Base-by-base conservation (phyloP, 345 rosid species). In the Eucalyptus tenuipes region DNA sequence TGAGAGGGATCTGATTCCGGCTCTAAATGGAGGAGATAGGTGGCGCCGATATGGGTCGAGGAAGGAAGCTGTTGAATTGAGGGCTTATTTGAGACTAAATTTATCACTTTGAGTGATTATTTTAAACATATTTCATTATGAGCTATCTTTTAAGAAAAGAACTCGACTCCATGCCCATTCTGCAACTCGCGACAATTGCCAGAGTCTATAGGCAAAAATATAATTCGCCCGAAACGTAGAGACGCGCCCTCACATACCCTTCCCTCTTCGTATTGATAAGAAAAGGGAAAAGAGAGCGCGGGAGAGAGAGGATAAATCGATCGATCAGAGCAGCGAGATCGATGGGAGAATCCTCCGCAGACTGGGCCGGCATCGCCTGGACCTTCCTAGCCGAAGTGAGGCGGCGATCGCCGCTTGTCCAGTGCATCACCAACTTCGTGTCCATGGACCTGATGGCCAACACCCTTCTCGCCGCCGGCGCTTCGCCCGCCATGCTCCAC, bases 401-500 rank as follows among this genome's bases (percentile, higher is more conserved):
- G 86, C 85, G 42, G 87, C 93, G 47, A 47, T 93, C 98, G 33
- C 98, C 98, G 66, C 88, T 97, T 68, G 91, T 96, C 87, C 99
- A 97, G 92, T 97, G 99, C 95, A 97, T 97, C 90, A 96, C 98
- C 85, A 97, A 97, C 92, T 94, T 93, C 89, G 98, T 96, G 88
- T 96, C 99, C 75, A 97, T 97, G 99, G 99, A 96, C 91, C 89
- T 96, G 42, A 93, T 95, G 88, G 99, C 98, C 89, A 97, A 97
- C 92, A 93, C 96, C 84, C 99, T 97, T 85, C 91, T 96, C 82
- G 91, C 99, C 24, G 97, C 96, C 52, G 99, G 99, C 49, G 99
- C 99, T 8, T 97, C 99, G 2, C 99, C 99, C 55, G 98, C 99
- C 57, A 97, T 96, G 99, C 90, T 97, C 61, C 98, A 96, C 90